Conservation (phyloP, 495 filamentous ascomycete genomes). For the Penicilliopsis zonata region DNA sequence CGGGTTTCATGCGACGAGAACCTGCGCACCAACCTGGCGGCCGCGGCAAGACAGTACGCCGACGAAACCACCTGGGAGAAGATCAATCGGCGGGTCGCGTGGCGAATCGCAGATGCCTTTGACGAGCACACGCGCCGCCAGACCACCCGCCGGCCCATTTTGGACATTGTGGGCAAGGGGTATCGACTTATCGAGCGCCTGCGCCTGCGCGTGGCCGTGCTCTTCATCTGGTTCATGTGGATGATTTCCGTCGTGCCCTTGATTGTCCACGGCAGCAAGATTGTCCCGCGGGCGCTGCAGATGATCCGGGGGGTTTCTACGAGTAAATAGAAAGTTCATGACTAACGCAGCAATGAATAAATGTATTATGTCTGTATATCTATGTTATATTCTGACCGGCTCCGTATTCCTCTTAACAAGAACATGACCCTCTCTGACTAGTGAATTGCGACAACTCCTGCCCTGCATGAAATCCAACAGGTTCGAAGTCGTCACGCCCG, state of each 20-base stretch:
- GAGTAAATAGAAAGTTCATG: too few species aligned
- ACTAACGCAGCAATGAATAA: too few species aligned
- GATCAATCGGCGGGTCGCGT: conserved; percentile 48
- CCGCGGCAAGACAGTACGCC: conserved; percentile 33
- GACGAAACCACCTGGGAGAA: conserved; percentile 52
- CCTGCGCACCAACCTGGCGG: conserved; percentile 23
- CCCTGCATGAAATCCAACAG: conserved; percentile 10
- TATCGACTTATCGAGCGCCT: too few species aligned
- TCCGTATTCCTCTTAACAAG: neutral
- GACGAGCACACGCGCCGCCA: conserved; percentile 14
- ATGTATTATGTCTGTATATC: too few species aligned
- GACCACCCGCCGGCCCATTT: conserved; percentile 4
- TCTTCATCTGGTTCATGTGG: conserved; percentile 21
- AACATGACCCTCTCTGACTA: neutral
- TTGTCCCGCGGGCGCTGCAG: conserved; percentile 15
- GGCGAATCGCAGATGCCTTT: conserved; percentile 41
- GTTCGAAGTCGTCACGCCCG: conserved; percentile 47
- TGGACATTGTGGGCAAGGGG: conserved; percentile 5
- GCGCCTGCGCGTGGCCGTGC: conserved; percentile 14
- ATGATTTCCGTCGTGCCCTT: conserved; percentile 23
- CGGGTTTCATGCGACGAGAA: conserved; percentile 23
- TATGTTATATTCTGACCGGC: neutral
- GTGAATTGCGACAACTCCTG: neutral
- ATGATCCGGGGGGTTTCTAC: conserved; percentile 2
- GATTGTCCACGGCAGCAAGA: conserved; percentile 20